Conservation (phyloP, 441 rosid genomes). For the Erysimum pusillum region DNA sequence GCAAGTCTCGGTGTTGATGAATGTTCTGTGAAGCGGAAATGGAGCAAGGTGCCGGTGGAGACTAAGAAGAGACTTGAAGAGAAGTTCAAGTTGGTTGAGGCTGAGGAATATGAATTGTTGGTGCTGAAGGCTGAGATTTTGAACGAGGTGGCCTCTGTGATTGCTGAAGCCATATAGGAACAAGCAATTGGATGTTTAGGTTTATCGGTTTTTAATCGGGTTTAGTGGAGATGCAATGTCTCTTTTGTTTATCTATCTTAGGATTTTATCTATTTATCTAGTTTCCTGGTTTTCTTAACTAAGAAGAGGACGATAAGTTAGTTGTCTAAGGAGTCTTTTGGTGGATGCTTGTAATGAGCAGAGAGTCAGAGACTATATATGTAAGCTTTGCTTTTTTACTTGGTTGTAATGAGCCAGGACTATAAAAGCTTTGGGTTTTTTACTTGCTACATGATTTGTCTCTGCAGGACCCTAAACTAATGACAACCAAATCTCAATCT, state of each 20-base stretch:
- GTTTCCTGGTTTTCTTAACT: neutral
- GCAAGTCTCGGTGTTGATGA: neutral
- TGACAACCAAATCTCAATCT: too few relatives aligned
- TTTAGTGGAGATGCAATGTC: neutral
- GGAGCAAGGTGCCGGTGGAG: neutral
- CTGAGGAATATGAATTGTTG: neutral
- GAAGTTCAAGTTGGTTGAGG: neutral
- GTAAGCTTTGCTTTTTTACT: neutral
- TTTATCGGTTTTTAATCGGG: neutral
- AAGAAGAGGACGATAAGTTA: neutral
- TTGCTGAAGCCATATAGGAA: neutral
- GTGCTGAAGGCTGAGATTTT: neutral
- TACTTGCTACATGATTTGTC: too few relatives aligned
- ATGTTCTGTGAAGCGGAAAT: neutral
- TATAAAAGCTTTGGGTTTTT: neutral
- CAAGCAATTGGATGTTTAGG: neutral
- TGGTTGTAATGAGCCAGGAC: neutral
- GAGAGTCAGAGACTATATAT: neutral
- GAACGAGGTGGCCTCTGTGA: neutral
- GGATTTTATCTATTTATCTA: neutral
- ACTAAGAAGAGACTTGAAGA: neutral
- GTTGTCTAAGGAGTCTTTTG: neutral
- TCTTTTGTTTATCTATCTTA: neutral
- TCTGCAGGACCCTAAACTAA: too few relatives aligned
- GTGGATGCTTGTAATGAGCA: neutral